Evolutionary conservation across 2,329 filamentous ascomycete species (phyloP), one percentile per base, ranked within the genome.

Genomic region (Phaeosphaeriaceae sp.): DNA sequence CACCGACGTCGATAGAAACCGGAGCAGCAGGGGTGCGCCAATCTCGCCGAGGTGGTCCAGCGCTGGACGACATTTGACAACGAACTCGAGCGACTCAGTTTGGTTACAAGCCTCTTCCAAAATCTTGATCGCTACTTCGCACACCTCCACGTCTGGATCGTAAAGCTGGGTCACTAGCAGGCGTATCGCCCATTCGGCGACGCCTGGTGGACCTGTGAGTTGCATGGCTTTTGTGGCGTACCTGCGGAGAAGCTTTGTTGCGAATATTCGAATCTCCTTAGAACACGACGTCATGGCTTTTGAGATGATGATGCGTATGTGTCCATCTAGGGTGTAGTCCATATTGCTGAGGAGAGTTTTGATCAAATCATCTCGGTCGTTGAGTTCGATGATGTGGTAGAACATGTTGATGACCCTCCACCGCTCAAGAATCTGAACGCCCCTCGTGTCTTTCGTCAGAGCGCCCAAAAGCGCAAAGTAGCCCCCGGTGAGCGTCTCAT

Each of bases 321-420:
- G 95, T 1, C 93, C 94, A 59, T 82, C 81, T 22, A 96, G 82
- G 20, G 89, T 91, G 74, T 97, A 99, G 78, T 99, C 94, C 78
- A 99, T 93, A 70, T 93, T 95, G 49, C 91, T 89, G 9, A 99
- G 84, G 31, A 99, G 85, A 10, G 94, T 85, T 73, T 93, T 92
- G 74, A 98, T 92, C 58, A 99, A 83, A 75, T 99, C 95, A 47
- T 94, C 92, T 2, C 95, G 90, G 76, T 95, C 91, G 68, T 91
- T 92, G 46, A 97, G 83, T 72, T 98, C 94, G 57, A 97, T 86
- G 60, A 99, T 97, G 77, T 98, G 95, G 75, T 99, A 99, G 84
- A 98, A 96, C 92, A 99, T 99, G 78, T 98, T 98, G 80, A 97
- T 93, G 85, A 99, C 96, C 68, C 93, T 92, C 94, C 95, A 98